Evolutionary conservation across 176 grass and related monocot species (phyloP), one percentile per base, ranked within the genome.

Genomic region (Oropetium thomaeum): DNA sequence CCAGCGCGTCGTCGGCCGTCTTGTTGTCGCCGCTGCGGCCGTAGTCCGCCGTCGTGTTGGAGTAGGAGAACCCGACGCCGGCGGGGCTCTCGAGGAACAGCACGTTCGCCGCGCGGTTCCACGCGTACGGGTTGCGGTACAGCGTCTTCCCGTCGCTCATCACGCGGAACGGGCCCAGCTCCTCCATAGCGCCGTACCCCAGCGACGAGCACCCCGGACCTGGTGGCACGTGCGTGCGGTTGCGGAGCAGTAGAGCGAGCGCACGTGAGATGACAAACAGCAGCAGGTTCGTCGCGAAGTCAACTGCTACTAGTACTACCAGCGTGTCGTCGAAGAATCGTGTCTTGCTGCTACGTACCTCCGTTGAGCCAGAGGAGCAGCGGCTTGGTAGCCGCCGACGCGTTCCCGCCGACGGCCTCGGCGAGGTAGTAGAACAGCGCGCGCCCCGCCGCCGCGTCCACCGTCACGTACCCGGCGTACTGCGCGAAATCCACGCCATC

Each of bases 11-110:
- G 0, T 68, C 71, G 2, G 88, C 94, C 1, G 94, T 97, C 78
- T 8, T 44, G 70, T 25, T 73, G 59, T 97, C 94, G 2, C 94
- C 94, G 38, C 44, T 74, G 52, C 57, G 67, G 39, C 47, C 10
- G 55, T 97, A 97, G 69, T 97, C 94, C 72, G 79, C 57, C 48
- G 88, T 97, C 39, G 88, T 89, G 87, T 97, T 97, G 2, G 94
- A 97, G 88, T 97, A 97, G 43, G 94, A 97, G 81, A 85, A 97
- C 8, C 94, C 94, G 10, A 97, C 94, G 26, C 94, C 94, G 0
- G 86, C 88, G 12, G 94, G 94, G 80, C 94, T 97, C 90, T 97
- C 94, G 61, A 97, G 31, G 81, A 97, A 97, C 64, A 97, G 34
- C 62, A 93, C 88, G 79, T 97, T 97, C 17, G 94, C 83, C 74